Percentiles rank a stretch among this genome's conserved stretches.
These are phyloP conservation scores for Gossypium lobatum DNA, from an alignment of 441 rosid genomes.

Conservation along the genomic window DNA sequence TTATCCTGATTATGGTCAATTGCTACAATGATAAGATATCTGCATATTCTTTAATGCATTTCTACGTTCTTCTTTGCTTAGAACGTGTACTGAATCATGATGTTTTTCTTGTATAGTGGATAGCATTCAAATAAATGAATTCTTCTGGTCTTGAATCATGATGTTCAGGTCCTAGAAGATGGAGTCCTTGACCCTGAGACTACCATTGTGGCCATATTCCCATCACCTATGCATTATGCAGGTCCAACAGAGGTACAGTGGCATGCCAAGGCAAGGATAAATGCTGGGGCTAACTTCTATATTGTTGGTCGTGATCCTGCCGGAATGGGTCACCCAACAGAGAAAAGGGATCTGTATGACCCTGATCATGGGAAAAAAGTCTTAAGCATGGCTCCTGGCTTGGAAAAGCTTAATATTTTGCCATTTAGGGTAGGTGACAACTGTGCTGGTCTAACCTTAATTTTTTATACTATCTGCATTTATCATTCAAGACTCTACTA, in stretches of 20 bases:
- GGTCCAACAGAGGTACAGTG: constrained; percentile 98
- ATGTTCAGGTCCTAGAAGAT: constrained; percentile 70
- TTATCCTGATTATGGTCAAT: neutral
- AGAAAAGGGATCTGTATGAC: constrained; percentile 83
- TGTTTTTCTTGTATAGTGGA: neutral
- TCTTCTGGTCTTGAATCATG: neutral
- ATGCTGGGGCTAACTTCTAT: constrained; percentile 95
- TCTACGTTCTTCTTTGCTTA: neutral
- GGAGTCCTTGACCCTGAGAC: constrained; percentile 85
- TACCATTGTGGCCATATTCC: constrained; percentile 85
- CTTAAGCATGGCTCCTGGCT: constrained; percentile 92
- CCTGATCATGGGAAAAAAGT: constrained; percentile 95
- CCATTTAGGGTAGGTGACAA: constrained; percentile 67
- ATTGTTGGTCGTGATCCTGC: constrained; percentile 98
- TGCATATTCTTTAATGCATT: neutral
- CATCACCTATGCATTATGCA: constrained; percentile 94
- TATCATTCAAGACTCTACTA: neutral
- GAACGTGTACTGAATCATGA: neutral
- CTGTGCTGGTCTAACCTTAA: neutral
- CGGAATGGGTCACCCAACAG: constrained; percentile 94
- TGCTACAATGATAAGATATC: neutral
- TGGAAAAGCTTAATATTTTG: constrained; percentile 83
- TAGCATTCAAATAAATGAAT: neutral
- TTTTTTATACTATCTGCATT: neutral
- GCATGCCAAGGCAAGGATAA: constrained; percentile 94